phyloP scores from a whole-genome alignment of 768 basidiomycete species.

The Antrodiella citrinella region DNA sequence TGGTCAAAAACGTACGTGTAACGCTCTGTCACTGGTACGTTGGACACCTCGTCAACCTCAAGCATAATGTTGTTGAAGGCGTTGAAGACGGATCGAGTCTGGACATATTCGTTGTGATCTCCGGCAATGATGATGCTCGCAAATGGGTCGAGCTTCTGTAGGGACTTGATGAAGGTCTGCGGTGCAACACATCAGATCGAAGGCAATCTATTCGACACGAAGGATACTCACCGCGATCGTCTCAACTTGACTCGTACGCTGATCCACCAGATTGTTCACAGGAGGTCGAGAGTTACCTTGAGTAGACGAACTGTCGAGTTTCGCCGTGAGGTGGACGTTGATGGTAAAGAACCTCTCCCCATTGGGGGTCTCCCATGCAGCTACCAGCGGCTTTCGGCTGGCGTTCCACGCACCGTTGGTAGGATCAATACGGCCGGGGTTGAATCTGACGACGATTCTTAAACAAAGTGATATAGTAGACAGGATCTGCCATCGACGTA shows the following conservation, averaged over 20 bases:
- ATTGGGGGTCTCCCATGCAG: constrained; percentile 39
- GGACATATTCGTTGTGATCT: constrained; percentile 52
- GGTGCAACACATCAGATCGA: too few species aligned
- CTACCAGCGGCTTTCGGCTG: constrained; percentile 52
- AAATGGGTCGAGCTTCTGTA: constrained; percentile 32
- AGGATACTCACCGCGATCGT: constrained; percentile 41
- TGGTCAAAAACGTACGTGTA: constrained; percentile 57
- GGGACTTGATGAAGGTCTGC: constrained; percentile 40
- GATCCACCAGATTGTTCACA: constrained; percentile 41
- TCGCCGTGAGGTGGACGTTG: constrained; percentile 51
- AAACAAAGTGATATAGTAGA: background rate
- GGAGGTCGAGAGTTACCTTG: constrained; percentile 50
- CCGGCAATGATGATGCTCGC: constrained; percentile 50
- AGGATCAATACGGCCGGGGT: constrained; percentile 58
- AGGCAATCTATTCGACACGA: too few species aligned
- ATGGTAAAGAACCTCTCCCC: constrained; percentile 45
- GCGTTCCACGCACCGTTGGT: constrained; percentile 43
- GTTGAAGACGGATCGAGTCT: constrained; percentile 42
- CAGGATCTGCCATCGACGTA: constrained; percentile 13
- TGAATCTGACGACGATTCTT: constrained; percentile 31
- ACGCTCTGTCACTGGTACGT: constrained; percentile 38
- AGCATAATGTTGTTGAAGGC: constrained; percentile 32
- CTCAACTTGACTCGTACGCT: constrained; percentile 43
- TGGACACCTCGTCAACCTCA: constrained; percentile 44
- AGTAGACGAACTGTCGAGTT: constrained; percentile 30